phyloP scores from a whole-genome alignment of 495 filamentous ascomycete genomes.

The Penicillium fimorum region DNA sequence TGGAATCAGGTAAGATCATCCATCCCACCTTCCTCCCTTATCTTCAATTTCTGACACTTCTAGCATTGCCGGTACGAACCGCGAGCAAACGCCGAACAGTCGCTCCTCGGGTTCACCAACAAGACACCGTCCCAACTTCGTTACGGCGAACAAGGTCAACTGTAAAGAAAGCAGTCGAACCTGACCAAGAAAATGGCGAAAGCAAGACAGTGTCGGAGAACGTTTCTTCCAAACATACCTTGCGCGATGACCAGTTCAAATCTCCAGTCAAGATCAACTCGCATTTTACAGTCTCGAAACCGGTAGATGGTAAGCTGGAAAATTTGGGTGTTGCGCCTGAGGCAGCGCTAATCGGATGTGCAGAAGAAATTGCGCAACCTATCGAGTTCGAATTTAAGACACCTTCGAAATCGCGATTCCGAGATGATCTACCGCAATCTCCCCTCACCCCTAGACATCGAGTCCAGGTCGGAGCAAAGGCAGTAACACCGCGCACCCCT shows the following conservation, averaged over 20 bases:
- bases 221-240: slow-evolving; percentile 29
- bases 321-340: not conserved
- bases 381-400: slow-evolving; percentile 42
- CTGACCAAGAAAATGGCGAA: slow-evolving; percentile 35
- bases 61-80: slow-evolving; percentile 47
- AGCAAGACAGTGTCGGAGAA: slow-evolving; percentile 24
- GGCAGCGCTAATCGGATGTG: not conserved
- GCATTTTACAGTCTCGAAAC: slow-evolving; percentile 32
- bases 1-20: slow-evolving; percentile 50
- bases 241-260: slow-evolving; percentile 28
- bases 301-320: slow-evolving; percentile 33
- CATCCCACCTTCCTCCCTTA: slow-evolving; percentile 3
- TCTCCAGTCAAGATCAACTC: slow-evolving; percentile 36
- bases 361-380: slow-evolving; percentile 31
- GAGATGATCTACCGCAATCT: slow-evolving; percentile 61
- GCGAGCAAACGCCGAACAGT: slow-evolving; percentile 63
- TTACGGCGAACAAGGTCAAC: slow-evolving; percentile 38
- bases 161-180: slow-evolving; percentile 22
- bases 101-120: slow-evolving; percentile 31
- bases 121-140: slow-evolving; percentile 25
- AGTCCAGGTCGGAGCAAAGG: slow-evolving; percentile 58
- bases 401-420: slow-evolving; percentile 66
- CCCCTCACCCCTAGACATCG: slow-evolving; percentile 70
- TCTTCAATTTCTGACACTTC: slow-evolving; percentile 6
- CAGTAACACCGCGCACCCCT: slow-evolving; percentile 62